Base-by-base conservation (phyloP, 352 stramenopile species). In the Phytophthora chlamydospora region DNA sequence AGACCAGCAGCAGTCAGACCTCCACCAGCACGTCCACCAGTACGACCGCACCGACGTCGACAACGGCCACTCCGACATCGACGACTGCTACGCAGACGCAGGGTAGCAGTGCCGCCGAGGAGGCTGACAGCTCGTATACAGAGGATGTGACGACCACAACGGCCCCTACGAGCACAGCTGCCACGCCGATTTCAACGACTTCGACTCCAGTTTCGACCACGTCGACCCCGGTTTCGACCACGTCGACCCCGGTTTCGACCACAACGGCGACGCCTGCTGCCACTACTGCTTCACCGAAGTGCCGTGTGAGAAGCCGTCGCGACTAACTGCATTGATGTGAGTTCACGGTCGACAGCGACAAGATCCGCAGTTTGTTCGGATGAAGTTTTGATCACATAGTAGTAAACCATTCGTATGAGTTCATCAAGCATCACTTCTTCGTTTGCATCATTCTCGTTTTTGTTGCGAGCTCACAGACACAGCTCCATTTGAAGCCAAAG, bases 231-330 rank as follows among this genome's bases (percentile, higher is more conserved):
- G 31, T 47, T 10, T 16, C 48, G 1, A 11, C 47, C 12, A 52
- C 45, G 3, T 24, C 21, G 33, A 35, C 29, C n/a, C 33, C 41
- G 13, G 41, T 27, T 16, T 47, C 58, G 34, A 42, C 17, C 14
- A 48, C 41, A 19, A 62, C 51, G 13, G 42, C 31, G 4, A 62
- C 36, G 13, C 32, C 50, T 29, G 16, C 2, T 32, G 11, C 16
- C 13, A 51, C 41, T 10, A 60, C 11, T 34, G 35, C 51, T 40
- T 60, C 54, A n/a, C 40, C 54, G 4, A 69, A 69, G 55, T 69
- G 61, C 40, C 61, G 52, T 7, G 61, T 69, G n/a, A 47, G 61
- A 43, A 53, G 33, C 5, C 54, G 61, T 51, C 61, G 61, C 10
- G 32, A 49, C 27, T 65, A 65, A 47, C 19, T 42, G 14, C 14